Evolutionary conservation across 1,284 basidiomycete genomes (phyloP), one percentile per base, ranked within the genome.

Genomic region (Puccinia horiana): DNA sequence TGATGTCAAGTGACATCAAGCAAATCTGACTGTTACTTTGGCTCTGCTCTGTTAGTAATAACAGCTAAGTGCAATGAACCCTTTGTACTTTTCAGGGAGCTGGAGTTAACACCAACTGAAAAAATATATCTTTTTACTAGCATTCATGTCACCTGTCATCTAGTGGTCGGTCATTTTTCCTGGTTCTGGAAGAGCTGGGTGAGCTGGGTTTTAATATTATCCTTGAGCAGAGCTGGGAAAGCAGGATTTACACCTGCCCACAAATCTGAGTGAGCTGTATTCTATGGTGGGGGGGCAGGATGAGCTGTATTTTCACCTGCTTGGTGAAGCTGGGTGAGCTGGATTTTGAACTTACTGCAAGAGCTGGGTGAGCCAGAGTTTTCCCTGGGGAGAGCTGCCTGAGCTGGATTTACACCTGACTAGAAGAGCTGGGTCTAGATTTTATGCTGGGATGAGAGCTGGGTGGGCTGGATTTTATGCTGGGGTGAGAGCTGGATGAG

Each of bases 401-500:
- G 9, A 63, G 61, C 61, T 63, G 61, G 3, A 32, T 6, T 12
- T 32, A n/a, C 3, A 23, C 8, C 9, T 9, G 11, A n/a, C n/a
- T n/a, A n/a, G n/a, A n/a, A n/a, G 26, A 37, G 61, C 61, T 63
- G 26, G 11, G 5, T 63, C 61, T 63, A 26, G 29, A 63, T 63
- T 63, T 14, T 37, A 32, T 5, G 26, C 20, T 11, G 5, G 6
- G 16, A 12, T 6, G 4, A n/a, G 61, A 63, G 61, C 61, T 63
- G 61, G 61, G n/a, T 63, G 35, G 32, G 61, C 61, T 63, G 61
- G 35, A 63, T 63, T n/a, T n/a, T n/a, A n/a, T n/a, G n/a, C n/a
- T n/a, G n/a, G n/a, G n/a, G n/a, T n/a, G n/a, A n/a, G n/a, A n/a
- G n/a, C n/a, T n/a, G n/a, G n/a, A 18, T 63, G 6, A 9, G n/a